phyloP scores from a whole-genome alignment of 2,329 filamentous ascomycete species.

The Celoporthe dispersa region DNA sequence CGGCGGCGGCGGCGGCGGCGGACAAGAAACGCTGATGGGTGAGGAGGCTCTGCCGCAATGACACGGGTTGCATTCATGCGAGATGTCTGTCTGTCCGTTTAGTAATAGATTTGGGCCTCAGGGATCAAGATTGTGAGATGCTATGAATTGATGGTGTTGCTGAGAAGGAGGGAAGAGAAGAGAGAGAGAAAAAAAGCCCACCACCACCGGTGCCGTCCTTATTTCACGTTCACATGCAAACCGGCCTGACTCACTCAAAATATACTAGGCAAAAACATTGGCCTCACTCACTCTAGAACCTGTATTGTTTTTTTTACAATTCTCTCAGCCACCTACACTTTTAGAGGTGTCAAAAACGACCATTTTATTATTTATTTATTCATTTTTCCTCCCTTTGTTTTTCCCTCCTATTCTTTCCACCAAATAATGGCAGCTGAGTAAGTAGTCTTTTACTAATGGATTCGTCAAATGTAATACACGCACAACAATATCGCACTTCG shows the following conservation, averaged over 20 bases:
- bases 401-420: no score
- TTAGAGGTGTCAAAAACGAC: neutral
- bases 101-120: neutral
- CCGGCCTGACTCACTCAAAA: constrained; percentile 7
- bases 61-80: neutral
- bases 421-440: neutral
- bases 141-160: neutral
- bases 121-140: neutral
- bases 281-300: neutral
- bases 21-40: neutral
- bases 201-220: neutral
- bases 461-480: neutral
- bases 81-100: neutral
- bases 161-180: neutral
- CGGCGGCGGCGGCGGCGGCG: no score
- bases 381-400: neutral
- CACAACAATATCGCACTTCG: neutral
- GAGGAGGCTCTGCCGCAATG: neutral
- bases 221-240: neutral
- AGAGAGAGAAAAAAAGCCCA: neutral
- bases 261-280: neutral
- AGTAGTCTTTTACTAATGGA: neutral
- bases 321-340: neutral
- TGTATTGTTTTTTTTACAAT: neutral
- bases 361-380: no score